phyloP scores from a whole-genome alignment of 2,329 filamentous ascomycete species.

The Penicillium hordei region DNA sequence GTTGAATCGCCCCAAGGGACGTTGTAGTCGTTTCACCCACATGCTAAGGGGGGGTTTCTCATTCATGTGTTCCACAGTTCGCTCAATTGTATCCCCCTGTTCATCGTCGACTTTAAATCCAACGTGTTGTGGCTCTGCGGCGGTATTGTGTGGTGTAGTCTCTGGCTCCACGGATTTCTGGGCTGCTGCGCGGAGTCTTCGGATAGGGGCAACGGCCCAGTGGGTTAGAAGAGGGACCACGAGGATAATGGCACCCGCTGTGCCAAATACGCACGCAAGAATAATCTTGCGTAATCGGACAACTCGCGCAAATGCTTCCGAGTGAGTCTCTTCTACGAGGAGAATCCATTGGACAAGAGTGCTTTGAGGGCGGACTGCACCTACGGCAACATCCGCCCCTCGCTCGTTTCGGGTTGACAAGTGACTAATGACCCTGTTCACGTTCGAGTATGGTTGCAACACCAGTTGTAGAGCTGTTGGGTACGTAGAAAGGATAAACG shows the following conservation, averaged over 20 bases:
- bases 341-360: slow-evolving; percentile 77
- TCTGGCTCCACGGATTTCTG: slow-evolving; percentile 68
- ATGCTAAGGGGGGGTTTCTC: slow-evolving; percentile 14
- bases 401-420: slow-evolving; percentile 74
- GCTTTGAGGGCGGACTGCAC: slow-evolving; percentile 69
- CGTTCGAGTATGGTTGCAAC: slow-evolving; percentile 47
- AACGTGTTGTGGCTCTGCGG: not conserved
- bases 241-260: slow-evolving; percentile 69
- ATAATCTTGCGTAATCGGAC: slow-evolving; percentile 74
- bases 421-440: slow-evolving; percentile 68
- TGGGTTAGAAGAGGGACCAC: slow-evolving; percentile 78
- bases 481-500: slow-evolving; percentile 63
- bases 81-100: not conserved
- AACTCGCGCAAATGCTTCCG: slow-evolving; percentile 76
- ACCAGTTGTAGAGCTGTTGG: slow-evolving; percentile 64
- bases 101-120: not conserved
- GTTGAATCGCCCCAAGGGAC: slow-evolving; percentile 12
- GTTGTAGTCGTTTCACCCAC: slow-evolving; percentile 19
- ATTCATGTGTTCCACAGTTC: slow-evolving; percentile 6
- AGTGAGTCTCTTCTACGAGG: slow-evolving; percentile 71
- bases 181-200: slow-evolving; percentile 72
- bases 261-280: slow-evolving; percentile 81
- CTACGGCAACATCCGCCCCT: slow-evolving; percentile 69
- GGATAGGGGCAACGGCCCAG: slow-evolving; percentile 76
- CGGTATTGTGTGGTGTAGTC: slow-evolving; percentile 21